Evolutionary conservation across 257 asterid genomes (phyloP), one percentile per base, ranked within the genome.

Genomic region (Solanum gandarillasii): DNA sequence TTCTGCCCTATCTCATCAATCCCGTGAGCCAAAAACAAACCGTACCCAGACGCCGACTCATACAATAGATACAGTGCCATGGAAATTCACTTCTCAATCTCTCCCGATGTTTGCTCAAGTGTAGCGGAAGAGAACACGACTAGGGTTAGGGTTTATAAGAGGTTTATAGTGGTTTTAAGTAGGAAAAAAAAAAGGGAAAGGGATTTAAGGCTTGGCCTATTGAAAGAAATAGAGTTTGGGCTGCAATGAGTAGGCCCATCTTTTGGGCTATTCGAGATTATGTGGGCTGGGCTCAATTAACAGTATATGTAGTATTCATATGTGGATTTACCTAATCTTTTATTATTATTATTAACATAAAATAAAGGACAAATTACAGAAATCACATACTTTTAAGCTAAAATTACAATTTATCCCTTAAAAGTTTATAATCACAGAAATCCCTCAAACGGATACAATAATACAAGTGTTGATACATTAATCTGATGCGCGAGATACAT

Each of bases 1-100:
- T 95, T 95, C 95, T 95, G 99, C 5, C 98, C 98, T 7, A 97
- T 95, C 89, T 95, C 98, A 88, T 97, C 99, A 27, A 97, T 88
- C 0, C 98, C 99, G 8, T 95, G 92, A 0, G 94, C 98, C 11
- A 84, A 38, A 86, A 95, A 94, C 87, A 97, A 86, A 0, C 89
- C 91, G 58, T 95, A 95, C 0, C 99, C 99, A 3, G 98, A 95
- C 25, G 99, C 95, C 70, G 99, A 93, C 91, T 97, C 99, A 89
- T 93, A 90, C 75, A 97, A 86, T 12, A 95, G 84, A 88, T 93
- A 94, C 75, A 95, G 89, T n/a, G 97, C 92, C 98, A 95, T 96
- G 29, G 43, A 82, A 31, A 20, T 81, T 82, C 43, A 12, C 86
- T 82, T n/a, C 35, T 75, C n/a, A 39, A 4, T 9, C 81, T 7